A percentile compares a stretch with the other conserved stretches of the same genome.
Conservation (phyloP, 352 stramenopile species). For the Globisporangium spiculum region DNA sequence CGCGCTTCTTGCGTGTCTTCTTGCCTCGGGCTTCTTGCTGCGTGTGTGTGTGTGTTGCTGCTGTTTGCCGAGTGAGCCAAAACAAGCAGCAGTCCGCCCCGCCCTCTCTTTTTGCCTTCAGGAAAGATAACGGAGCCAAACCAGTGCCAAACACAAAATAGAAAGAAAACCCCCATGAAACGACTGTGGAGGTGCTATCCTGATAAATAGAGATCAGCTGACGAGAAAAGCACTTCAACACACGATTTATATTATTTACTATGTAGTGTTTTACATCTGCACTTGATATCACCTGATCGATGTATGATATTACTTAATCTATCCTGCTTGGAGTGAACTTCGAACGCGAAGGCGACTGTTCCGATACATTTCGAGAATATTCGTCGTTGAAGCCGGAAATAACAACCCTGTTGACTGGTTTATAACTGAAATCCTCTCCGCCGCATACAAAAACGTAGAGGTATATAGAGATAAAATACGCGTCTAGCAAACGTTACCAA, state of each 20-base stretch:
- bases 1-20: constrained; percentile 12
- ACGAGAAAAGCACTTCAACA: background rate
- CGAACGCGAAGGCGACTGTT: background rate
- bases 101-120: background rate
- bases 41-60: too few species aligned
- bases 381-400: background rate
- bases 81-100: background rate
- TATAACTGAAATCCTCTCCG: background rate
- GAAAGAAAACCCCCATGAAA: constrained; percentile 4
- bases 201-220: background rate
- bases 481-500: background rate
- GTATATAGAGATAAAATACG: constrained; percentile 8
- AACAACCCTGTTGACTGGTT: background rate
- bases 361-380: constrained; percentile 5
- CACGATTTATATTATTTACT: background rate
- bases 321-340: background rate
- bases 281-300: background rate
- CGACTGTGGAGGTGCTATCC: background rate
- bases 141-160: background rate
- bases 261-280: background rate
- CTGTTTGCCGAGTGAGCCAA: constrained; percentile 1
- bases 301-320: background rate
- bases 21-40: background rate
- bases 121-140: background rate
- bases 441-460: constrained; percentile 3